Evolutionary conservation across 805 yeast genomes (phyloP).

Genomic region (Yarrowia sp.): DNA sequence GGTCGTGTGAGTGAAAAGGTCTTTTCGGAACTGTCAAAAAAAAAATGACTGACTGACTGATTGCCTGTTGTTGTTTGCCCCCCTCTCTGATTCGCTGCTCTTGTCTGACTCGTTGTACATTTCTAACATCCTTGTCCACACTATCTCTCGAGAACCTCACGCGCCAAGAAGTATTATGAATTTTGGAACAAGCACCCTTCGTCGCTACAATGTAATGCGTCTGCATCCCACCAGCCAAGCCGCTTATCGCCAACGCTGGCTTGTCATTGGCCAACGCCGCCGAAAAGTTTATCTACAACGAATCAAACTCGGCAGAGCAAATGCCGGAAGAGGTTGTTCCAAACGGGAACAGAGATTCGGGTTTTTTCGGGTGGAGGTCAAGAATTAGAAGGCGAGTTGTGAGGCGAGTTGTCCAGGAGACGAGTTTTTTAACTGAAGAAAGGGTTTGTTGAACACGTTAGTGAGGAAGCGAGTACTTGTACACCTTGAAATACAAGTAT

Average conservation of each 20-base stretch:
- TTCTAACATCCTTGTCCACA: not conserved
- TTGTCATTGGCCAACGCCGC: conserved; percentile 10
- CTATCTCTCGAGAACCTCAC: conserved; percentile 9
- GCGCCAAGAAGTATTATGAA: conserved; percentile 35
- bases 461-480: too few relatives aligned
- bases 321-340: conserved; percentile 27
- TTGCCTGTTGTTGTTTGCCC: too few relatives aligned
- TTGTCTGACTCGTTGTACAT: too few relatives aligned
- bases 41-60: too few relatives aligned
- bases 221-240: conserved; percentile 27
- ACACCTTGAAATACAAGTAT: too few relatives aligned
- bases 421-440: too few relatives aligned
- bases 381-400: too few relatives aligned
- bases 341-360: conserved; percentile 5
- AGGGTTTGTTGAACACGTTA: too few relatives aligned
- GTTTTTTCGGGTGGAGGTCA: not conserved
- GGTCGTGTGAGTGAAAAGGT: conserved; percentile 5
- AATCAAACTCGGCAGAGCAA: conserved; percentile 25
- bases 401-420: too few relatives aligned
- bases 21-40: too few relatives aligned
- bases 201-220: conserved; percentile 12
- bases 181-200: not conserved
- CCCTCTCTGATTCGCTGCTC: too few relatives aligned
- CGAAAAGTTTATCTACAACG: conserved; percentile 28
- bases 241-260: conserved; percentile 12